Evolutionary conservation across 805 yeast species (phyloP).

Genomic region (Wickerhamiella nectarea): DNA sequence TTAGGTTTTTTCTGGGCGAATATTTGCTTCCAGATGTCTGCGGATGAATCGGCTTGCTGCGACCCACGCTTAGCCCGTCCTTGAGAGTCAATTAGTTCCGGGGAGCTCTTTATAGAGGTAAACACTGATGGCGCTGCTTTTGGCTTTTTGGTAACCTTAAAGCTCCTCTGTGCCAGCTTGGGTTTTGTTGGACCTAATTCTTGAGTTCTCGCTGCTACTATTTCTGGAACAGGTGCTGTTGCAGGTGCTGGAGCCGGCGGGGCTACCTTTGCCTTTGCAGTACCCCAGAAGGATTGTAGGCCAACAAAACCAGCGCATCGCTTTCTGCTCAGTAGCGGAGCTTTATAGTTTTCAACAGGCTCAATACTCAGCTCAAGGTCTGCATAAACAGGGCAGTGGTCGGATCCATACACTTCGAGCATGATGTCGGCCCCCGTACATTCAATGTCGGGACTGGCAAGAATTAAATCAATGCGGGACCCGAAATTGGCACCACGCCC

Average conservation of each 20-base stretch:
- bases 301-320: constrained; percentile 3
- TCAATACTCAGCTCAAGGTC: constrained; percentile 34
- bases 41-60: not conserved
- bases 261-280: not conserved
- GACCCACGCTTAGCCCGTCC: too few species aligned
- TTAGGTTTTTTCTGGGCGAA: constrained; percentile 17
- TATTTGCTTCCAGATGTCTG: constrained; percentile 15
- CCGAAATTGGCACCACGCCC: constrained; percentile 76
- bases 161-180: too few species aligned
- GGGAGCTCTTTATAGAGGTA: too few species aligned
- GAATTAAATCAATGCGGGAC: constrained; percentile 70
- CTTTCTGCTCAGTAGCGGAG: constrained; percentile 5
- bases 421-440: constrained; percentile 42
- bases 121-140: too few species aligned
- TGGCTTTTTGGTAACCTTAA: too few species aligned
- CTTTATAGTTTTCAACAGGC: constrained; percentile 6
- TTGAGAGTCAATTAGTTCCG: too few species aligned
- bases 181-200: too few species aligned
- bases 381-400: constrained; percentile 82
- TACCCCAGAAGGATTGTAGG: constrained; percentile 2
- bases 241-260: not conserved
- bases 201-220: too few species aligned
- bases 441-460: constrained; percentile 33
- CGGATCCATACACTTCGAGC: constrained; percentile 69
- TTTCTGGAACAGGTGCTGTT: not conserved